These are phyloP conservation scores for Fallopia convolvulus DNA, from an alignment of 148 eudicot genomes.

Conservation along the genomic window DNA sequence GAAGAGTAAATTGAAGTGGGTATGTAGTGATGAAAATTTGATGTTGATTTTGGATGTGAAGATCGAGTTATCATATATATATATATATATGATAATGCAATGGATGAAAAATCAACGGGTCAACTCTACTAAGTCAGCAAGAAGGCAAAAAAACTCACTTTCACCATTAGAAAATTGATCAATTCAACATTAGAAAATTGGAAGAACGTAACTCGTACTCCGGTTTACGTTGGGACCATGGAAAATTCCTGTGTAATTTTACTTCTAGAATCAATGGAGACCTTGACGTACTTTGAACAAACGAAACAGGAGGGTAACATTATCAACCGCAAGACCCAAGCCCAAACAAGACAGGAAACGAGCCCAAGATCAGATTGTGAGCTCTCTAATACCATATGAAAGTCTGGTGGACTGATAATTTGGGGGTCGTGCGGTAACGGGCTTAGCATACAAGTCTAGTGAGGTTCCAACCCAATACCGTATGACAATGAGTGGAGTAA, in stretches of 20 bases:
- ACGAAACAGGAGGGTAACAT: no score
- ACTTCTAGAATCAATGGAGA: not conserved
- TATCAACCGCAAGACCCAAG: no score
- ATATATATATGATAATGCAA: not conserved
- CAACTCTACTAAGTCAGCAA: not conserved
- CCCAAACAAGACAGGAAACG: no score
- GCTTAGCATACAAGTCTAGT: no score
- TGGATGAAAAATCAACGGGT: not conserved
- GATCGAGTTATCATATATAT: not conserved
- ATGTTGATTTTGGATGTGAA: not conserved
- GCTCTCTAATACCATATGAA: no score
- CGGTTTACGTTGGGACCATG: not conserved
- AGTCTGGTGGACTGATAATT: no score
- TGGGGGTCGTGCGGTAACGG: no score
- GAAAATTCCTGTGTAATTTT: not conserved
- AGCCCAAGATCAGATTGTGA: no score
- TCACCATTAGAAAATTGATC: not conserved
- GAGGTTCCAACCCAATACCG: no score
- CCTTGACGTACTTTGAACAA: not conserved
- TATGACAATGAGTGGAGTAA: no score
- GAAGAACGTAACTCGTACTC: not conserved
- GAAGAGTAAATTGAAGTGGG: not conserved
- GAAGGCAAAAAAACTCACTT: not conserved
- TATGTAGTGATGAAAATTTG: no score
- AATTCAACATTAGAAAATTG: no score